phyloP scores from a whole-genome alignment of 805 yeast species.

The Jamesozyma spencerorum region DNA sequence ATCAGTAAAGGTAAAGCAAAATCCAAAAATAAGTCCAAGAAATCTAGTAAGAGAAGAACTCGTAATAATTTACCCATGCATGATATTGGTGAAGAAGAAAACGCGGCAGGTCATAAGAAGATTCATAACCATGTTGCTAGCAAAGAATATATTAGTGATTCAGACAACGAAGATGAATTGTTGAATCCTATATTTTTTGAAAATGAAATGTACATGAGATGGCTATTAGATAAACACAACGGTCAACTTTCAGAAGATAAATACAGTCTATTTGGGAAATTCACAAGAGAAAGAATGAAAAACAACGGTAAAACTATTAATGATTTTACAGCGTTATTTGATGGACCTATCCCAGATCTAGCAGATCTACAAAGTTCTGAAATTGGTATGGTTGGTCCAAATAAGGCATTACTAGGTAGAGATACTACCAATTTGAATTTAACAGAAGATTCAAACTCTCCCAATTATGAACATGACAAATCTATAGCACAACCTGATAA shows the following conservation, averaged over 20 bases:
- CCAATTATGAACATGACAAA: too few species aligned
- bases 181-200: slow-evolving; percentile 25
- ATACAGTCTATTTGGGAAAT: slow-evolving; percentile 17
- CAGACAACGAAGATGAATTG: slow-evolving; percentile 22
- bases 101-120: not conserved
- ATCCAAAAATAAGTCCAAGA: slow-evolving; percentile 10
- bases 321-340: slow-evolving; percentile 24
- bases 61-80: slow-evolving; percentile 9
- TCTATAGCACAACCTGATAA: too few species aligned
- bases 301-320: slow-evolving; percentile 13
- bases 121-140: slow-evolving; percentile 15
- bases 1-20: slow-evolving; percentile 20
- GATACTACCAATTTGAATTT: not conserved
- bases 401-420: slow-evolving; percentile 11
- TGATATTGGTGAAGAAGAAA: slow-evolving; percentile 9
- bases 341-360: slow-evolving; percentile 19
- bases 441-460: too few species aligned
- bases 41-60: slow-evolving; percentile 2
- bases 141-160: slow-evolving; percentile 28
- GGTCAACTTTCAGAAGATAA: slow-evolving; percentile 22
- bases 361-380: slow-evolving; percentile 2
- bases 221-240: slow-evolving; percentile 20
- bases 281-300: slow-evolving; percentile 23
- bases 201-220: slow-evolving; percentile 30
- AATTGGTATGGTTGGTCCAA: slow-evolving; percentile 8